These are phyloP conservation scores for Penicillium sp. DNA, from an alignment of 2,329 filamentous ascomycete genomes.

Conservation along the genomic window DNA sequence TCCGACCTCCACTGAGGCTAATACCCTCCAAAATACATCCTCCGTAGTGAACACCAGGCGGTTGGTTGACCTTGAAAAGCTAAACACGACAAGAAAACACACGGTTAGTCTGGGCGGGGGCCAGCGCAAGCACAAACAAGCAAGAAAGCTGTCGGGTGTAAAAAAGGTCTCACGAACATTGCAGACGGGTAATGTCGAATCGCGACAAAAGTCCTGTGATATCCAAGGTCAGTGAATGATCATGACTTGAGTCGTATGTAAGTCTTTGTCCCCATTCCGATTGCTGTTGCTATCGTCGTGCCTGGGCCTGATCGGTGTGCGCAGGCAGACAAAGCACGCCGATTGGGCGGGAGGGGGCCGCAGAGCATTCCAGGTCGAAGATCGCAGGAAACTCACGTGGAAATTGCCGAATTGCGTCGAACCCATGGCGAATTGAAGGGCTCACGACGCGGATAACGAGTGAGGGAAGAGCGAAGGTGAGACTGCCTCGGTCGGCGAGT, in stretches of 20 bases:
- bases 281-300: background rate
- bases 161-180: constrained; percentile 66
- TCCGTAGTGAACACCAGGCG: constrained; percentile 64
- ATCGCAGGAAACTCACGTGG: constrained; percentile 52
- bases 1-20: constrained; percentile 65
- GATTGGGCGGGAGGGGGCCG: constrained; percentile 14
- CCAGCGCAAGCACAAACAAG: background rate
- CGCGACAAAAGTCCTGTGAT: constrained; percentile 77
- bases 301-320: background rate
- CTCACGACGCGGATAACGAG: constrained; percentile 4
- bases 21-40: constrained; percentile 82
- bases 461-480: constrained; percentile 11
- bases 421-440: constrained; percentile 46
- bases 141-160: background rate
- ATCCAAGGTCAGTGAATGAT: constrained; percentile 33
- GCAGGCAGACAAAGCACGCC: constrained; percentile 1
- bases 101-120: constrained; percentile 6
- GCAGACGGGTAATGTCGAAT: constrained; percentile 82
- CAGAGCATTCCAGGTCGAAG: constrained; percentile 17
- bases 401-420: constrained; percentile 65
- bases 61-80: constrained; percentile 70
- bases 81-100: constrained; percentile 42
- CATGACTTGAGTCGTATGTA: background rate
- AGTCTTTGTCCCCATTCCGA: background rate
- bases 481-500: background rate